phyloP scores from a whole-genome alignment of 495 filamentous ascomycete genomes.

The Aspergillus bertholletiae region DNA sequence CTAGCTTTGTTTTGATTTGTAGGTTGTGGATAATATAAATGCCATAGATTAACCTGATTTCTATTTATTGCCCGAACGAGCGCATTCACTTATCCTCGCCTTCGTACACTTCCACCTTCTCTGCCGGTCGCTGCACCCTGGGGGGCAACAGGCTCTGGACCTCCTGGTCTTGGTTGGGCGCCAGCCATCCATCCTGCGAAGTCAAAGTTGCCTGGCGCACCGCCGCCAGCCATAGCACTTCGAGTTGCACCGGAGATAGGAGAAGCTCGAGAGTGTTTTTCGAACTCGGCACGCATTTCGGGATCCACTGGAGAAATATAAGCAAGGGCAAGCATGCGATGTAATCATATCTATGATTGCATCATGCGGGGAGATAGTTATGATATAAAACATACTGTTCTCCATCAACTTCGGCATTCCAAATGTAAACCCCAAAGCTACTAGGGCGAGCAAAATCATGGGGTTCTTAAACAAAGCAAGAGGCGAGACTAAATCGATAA shows the following conservation, averaged over 20 bases:
- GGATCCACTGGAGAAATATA: constrained; percentile 70
- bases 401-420: constrained; percentile 93
- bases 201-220: constrained; percentile 64
- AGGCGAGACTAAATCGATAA: constrained; percentile 42
- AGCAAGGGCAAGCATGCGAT: not conserved
- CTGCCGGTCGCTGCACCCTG: constrained; percentile 33
- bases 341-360: not conserved
- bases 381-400: constrained; percentile 72
- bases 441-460: constrained; percentile 87
- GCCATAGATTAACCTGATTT: not conserved
- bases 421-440: constrained; percentile 74
- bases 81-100: constrained; percentile 23
- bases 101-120: constrained; percentile 32
- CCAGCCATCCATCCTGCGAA: constrained; percentile 79
- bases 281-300: constrained; percentile 87
- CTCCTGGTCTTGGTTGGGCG: constrained; percentile 25
- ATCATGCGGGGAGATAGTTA: not conserved
- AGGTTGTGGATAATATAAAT: not conserved
- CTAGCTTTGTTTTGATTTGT: not conserved
- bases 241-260: constrained; percentile 51
- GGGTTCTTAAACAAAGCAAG: constrained; percentile 82
- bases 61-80: not conserved
- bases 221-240: constrained; percentile 37
- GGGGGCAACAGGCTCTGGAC: constrained; percentile 16
- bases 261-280: constrained; percentile 77